These are phyloP conservation scores for Sporothrix brunneoviolacea DNA, from an alignment of 2,329 filamentous ascomycete genomes.

Conservation along the genomic window DNA sequence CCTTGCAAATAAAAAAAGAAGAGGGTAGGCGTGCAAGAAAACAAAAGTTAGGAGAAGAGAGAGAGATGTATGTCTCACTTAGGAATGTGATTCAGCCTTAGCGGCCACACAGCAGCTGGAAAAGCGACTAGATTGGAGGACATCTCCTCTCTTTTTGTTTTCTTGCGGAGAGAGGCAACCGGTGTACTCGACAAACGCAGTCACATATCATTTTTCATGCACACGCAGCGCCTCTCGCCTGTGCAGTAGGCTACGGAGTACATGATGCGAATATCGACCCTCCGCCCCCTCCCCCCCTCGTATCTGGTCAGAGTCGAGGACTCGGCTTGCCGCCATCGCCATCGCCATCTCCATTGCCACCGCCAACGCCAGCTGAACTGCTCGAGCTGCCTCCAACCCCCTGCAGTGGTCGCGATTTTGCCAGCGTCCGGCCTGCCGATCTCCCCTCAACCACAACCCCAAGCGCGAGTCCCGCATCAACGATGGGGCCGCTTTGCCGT, in stretches of 20 bases:
- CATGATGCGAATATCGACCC: not conserved
- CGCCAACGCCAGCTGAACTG: conserved; percentile 4
- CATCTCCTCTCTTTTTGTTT: no score
- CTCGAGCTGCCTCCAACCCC: conserved; percentile 2
- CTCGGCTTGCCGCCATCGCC: not conserved
- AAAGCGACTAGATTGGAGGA: no score
- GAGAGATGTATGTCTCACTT: no score
- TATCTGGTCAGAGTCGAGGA: not conserved
- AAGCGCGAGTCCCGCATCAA: conserved; percentile 18
- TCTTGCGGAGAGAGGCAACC: no score
- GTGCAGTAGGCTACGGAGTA: no score
- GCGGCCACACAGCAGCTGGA: no score
- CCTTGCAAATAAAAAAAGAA: no score
- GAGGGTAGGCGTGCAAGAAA: no score
- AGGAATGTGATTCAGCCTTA: no score
- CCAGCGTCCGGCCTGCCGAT: conserved; percentile 8
- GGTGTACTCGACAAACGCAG: no score
- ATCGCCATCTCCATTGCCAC: not conserved
- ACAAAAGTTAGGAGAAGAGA: no score
- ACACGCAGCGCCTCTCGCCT: not conserved
- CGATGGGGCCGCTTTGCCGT: conserved; percentile 3
- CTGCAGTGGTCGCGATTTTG: conserved; percentile 7
- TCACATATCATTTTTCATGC: not conserved
- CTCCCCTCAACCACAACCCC: conserved; percentile 18
- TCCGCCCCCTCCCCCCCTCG: no score